Percentiles rank a stretch among this genome's conserved stretches.
Conservation (phyloP, 2,329 filamentous ascomycete genomes). For the Metarhizium anisopliae region DNA sequence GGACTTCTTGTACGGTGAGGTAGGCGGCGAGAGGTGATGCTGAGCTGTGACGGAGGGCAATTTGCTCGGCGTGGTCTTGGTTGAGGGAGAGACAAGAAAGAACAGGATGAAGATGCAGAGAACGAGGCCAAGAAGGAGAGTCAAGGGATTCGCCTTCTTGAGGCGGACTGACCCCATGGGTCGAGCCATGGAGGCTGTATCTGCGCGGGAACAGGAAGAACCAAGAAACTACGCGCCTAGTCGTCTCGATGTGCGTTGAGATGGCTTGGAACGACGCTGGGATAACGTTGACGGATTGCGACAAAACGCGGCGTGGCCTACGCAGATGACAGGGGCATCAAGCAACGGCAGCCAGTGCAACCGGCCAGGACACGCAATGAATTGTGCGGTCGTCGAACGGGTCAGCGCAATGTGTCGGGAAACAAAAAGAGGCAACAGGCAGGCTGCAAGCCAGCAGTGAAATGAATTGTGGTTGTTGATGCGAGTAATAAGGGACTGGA, state of each 20-base stretch:
- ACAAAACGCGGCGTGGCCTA: background rate
- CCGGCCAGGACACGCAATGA: background rate
- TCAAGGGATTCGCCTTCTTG: conserved; percentile 72
- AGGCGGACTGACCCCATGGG: conserved; percentile 59
- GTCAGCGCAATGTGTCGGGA: background rate
- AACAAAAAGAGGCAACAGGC: background rate
- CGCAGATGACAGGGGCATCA: background rate
- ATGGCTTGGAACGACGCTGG: background rate
- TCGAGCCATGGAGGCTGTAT: conserved; percentile 37
- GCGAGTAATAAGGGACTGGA: background rate
- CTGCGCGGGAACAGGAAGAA: background rate
- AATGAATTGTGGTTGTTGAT: background rate
- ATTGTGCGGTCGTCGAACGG: background rate
- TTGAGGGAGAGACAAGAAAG: conserved; percentile 49
- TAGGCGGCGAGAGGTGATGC: conserved; percentile 34
- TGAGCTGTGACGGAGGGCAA: conserved; percentile 37
- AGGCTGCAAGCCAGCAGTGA: background rate
- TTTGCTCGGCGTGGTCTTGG: conserved; percentile 34
- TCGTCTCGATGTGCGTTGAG: background rate
- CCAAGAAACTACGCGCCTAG: background rate
- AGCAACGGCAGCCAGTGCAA: background rate
- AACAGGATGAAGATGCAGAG: conserved; percentile 64
- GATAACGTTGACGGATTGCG: background rate
- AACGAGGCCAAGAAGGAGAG: conserved; percentile 60
- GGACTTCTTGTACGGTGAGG: conserved; percentile 33